These are phyloP conservation scores for Aleurites moluccanus DNA, from an alignment of 441 rosid species.

Conservation along the genomic window DNA sequence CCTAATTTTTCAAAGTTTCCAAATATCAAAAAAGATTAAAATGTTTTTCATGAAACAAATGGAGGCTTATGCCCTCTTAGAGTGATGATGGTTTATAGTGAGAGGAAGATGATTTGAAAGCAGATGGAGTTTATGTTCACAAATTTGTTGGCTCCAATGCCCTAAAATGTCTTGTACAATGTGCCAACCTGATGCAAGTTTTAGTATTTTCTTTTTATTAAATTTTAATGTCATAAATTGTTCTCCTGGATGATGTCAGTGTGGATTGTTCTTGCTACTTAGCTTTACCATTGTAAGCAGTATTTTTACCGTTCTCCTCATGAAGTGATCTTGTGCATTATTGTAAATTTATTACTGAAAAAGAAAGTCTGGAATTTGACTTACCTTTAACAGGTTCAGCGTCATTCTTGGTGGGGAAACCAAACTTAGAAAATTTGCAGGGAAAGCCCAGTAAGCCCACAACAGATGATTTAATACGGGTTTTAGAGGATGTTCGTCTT, in stretches of 20 bases:
- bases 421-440: conserved; percentile 24
- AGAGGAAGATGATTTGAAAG: conserved; percentile 3
- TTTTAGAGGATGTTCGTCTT: conserved; percentile 70
- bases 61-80: too few relatives aligned
- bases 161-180: not conserved
- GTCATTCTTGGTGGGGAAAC: conserved; percentile 43
- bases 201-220: not conserved
- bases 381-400: conserved; percentile 40
- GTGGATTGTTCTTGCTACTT: not conserved
- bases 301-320: not conserved
- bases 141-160: not conserved
- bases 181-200: not conserved
- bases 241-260: not conserved
- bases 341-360: not conserved
- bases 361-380: not conserved
- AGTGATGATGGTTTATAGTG: not conserved
- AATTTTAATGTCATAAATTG: not conserved
- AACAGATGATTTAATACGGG: conserved; percentile 60
- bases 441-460: conserved; percentile 51
- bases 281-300: not conserved
- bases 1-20: too few relatives aligned
- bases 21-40: too few relatives aligned
- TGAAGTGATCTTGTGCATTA: not conserved
- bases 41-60: too few relatives aligned
- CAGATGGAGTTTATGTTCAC: not conserved